phyloP scores from a whole-genome alignment of 2,329 filamentous ascomycete species.

The Neofusicoccum sp. region DNA sequence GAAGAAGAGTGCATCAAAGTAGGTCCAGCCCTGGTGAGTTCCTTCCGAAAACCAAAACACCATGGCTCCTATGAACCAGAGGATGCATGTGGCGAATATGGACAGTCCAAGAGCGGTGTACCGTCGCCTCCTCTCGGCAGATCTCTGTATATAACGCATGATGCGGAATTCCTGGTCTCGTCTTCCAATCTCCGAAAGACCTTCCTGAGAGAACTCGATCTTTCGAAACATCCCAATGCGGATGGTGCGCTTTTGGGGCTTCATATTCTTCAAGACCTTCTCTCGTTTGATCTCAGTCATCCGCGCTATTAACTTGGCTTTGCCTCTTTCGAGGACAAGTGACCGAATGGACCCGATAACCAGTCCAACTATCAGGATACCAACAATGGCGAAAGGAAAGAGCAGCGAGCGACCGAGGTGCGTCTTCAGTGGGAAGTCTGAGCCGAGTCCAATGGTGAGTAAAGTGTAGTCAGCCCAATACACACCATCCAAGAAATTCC shows the following conservation, averaged over 20 bases:
- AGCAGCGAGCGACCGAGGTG: conserved; percentile 54
- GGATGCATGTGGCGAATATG: conserved; percentile 37
- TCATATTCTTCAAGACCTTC: conserved; percentile 42
- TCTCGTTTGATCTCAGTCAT: conserved; percentile 54
- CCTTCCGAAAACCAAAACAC: conserved; percentile 54
- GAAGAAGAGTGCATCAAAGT: conserved; percentile 58
- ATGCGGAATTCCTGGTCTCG: conserved; percentile 52
- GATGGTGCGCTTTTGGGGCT: conserved; percentile 45
- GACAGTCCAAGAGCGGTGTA: conserved; percentile 47
- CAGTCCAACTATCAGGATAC: conserved; percentile 58
- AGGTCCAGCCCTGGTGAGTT: conserved; percentile 49
- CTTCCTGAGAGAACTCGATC: conserved; percentile 45
- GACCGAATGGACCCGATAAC: conserved; percentile 57
- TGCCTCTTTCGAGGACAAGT: conserved; percentile 53
- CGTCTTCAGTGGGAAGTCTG: conserved; percentile 52
- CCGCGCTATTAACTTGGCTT: conserved; percentile 53
- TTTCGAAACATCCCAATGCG: conserved; percentile 45
- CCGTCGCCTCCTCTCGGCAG: conserved; percentile 39
- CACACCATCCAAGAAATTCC: conserved; percentile 57
- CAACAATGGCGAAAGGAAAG: conserved; percentile 59
- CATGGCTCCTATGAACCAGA: conserved; percentile 54
- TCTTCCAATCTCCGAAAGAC: conserved; percentile 41
- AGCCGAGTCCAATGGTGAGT: conserved; percentile 58
- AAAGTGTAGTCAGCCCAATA: conserved; percentile 61
- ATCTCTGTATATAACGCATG: conserved; percentile 45